Evolutionary conservation across 495 filamentous ascomycete genomes (phyloP).

Genomic region (Thozetella sp.): DNA sequence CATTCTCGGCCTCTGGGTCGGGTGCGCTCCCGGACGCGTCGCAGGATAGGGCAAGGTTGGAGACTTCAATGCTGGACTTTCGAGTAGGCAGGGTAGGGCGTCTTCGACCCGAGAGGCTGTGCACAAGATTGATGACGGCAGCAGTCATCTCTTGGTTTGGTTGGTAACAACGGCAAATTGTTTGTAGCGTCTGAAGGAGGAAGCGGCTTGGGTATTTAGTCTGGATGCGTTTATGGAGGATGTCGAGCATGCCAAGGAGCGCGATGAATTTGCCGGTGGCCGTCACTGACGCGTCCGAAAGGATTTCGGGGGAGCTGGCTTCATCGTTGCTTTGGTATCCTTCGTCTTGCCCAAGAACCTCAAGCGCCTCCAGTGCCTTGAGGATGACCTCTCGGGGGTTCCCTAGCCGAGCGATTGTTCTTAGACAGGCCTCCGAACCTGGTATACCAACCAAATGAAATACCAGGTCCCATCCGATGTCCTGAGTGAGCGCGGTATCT

Average conservation of each 20-base stretch:
- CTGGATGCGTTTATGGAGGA: conserved; percentile 85
- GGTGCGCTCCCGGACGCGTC: conserved; percentile 61
- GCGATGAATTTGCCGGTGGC: conserved; percentile 65
- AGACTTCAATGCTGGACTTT: conserved; percentile 60
- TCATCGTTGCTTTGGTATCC: conserved; percentile 28
- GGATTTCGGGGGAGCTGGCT: conserved; percentile 16
- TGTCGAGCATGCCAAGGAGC: conserved; percentile 77
- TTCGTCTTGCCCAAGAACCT: conserved; percentile 52
- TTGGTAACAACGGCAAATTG: conserved; percentile 70
- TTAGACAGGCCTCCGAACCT: conserved; percentile 72
- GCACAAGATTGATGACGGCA: conserved; percentile 74
- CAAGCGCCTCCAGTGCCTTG: conserved; percentile 75
- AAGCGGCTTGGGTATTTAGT: conserved; percentile 93
- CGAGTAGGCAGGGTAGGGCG: conserved; percentile 75
- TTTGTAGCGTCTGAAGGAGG: conserved; percentile 83
- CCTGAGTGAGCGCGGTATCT: conserved; percentile 78
- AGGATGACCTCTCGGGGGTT: conserved; percentile 94
- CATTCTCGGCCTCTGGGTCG: conserved; percentile 76
- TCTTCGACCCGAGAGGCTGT: conserved; percentile 70
- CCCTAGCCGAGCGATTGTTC: conserved; percentile 74
- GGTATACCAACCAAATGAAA: conserved; percentile 81
- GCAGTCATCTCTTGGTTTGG: conserved; percentile 66
- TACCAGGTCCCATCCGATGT: conserved; percentile 97
- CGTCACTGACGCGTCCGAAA: conserved; percentile 15
- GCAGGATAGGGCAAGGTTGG: conserved; percentile 43